Percentiles rank a stretch among this genome's conserved stretches.
phyloP scores from a whole-genome alignment of 768 basidiomycete genomes.

The Mycena vitilis region DNA sequence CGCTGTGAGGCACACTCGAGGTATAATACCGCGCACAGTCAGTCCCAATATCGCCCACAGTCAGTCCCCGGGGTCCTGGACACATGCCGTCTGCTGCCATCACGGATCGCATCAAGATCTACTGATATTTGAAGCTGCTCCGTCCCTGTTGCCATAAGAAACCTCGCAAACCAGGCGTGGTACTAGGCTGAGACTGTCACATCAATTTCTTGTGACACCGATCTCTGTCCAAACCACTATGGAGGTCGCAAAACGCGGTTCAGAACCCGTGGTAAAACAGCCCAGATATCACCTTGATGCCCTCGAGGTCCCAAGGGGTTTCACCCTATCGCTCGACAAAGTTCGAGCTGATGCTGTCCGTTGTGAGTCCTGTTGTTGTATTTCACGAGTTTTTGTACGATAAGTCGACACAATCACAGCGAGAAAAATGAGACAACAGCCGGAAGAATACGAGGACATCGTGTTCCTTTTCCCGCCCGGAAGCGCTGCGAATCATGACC shows the following conservation, averaged over 20 bases:
- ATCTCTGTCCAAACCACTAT: neutral
- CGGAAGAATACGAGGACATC: constrained; percentile 19
- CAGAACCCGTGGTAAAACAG: neutral
- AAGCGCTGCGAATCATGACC: constrained; percentile 6
- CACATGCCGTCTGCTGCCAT: too few species aligned
- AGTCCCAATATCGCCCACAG: too few species aligned
- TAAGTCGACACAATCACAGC: neutral
- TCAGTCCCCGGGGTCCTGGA: too few species aligned
- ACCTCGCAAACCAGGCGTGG: too few species aligned
- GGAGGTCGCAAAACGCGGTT: neutral
- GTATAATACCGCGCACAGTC: too few species aligned
- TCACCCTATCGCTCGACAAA: neutral
- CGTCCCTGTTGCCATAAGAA: too few species aligned
- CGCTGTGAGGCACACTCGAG: too few species aligned
- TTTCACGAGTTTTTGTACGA: too few species aligned
- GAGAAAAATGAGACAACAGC: constrained; percentile 8
- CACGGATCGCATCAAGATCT: too few species aligned
- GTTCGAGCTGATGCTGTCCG: constrained; percentile 15
- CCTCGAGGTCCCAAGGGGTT: neutral
- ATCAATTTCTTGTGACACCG: too few species aligned
- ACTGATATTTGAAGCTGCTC: too few species aligned
- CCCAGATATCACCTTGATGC: constrained; percentile 20
- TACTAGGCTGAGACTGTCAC: too few species aligned
- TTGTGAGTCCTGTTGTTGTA: neutral
- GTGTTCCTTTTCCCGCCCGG: constrained; percentile 8